Percentiles rank a stretch among this genome's conserved stretches.
Conservation (phyloP, 768 basidiomycete species). For the Sporobolomyces roseus region DNA sequence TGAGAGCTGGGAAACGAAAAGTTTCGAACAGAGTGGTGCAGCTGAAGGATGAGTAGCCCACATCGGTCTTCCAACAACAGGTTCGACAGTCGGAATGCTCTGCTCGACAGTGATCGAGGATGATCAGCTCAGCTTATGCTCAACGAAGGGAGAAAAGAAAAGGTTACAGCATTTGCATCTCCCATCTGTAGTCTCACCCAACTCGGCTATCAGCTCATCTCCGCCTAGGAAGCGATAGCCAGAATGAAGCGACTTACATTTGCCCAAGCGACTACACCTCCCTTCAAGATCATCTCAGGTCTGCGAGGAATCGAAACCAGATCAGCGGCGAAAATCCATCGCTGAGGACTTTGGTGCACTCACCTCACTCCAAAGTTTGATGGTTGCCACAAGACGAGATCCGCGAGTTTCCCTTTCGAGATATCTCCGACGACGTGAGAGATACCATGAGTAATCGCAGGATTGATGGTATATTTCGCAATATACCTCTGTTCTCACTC, state of each 20-base stretch:
- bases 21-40: conserved; percentile 76
- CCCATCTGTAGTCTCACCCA: conserved; percentile 64
- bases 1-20: conserved; percentile 77
- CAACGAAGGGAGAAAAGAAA: not conserved
- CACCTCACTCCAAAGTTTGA: conserved; percentile 85
- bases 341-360: too few species aligned
- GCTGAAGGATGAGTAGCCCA: conserved; percentile 77
- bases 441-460: conserved; percentile 91
- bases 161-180: conserved; percentile 70
- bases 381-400: conserved; percentile 92
- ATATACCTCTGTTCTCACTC: conserved; percentile 70
- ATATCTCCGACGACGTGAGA: conserved; percentile 80
- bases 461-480: conserved; percentile 95
- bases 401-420: conserved; percentile 75
- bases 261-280: conserved; percentile 85
- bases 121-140: not conserved
- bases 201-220: not conserved
- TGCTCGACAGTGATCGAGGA: not conserved
- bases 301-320: too few species aligned
- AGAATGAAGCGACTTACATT: conserved; percentile 57
- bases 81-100: conserved; percentile 93
- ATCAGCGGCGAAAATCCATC: too few species aligned
- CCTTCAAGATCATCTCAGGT: conserved; percentile 91
- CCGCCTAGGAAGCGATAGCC: not conserved
- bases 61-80: conserved; percentile 80